Conservation (phyloP, 331 rosid genomes). For the Malus hybrid region DNA sequence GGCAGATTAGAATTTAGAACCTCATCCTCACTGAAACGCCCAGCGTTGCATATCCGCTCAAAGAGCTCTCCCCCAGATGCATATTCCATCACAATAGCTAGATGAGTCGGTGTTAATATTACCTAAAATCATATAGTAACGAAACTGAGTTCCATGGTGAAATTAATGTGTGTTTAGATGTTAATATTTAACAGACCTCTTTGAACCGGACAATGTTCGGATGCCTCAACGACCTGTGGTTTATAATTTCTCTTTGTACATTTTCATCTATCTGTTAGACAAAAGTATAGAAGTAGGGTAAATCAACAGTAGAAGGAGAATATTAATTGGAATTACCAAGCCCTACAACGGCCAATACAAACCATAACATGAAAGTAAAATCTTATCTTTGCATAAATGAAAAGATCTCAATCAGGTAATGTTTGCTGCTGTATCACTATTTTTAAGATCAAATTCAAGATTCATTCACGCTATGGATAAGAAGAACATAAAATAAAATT, state of each 20-base stretch:
- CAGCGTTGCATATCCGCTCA: conserved; percentile 96
- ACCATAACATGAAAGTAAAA: not conserved
- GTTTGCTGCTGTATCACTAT: not conserved
- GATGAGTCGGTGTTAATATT: conserved; percentile 78
- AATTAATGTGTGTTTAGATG: conserved; percentile 2
- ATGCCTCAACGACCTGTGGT: conserved; percentile 92
- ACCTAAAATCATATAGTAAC: conserved; percentile 43
- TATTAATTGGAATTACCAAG: not conserved
- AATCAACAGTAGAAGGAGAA: not conserved
- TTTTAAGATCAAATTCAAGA: not conserved
- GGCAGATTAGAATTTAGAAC: conserved; percentile 24
- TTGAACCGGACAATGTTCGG: conserved; percentile 93
- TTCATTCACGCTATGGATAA: not conserved
- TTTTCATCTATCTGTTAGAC: conserved; percentile 83
- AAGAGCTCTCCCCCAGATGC: conserved; percentile 97
- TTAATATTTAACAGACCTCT: conserved; percentile 47
- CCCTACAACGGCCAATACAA: no score
- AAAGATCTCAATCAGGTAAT: conserved; percentile 1
- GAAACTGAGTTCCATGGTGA: not conserved
- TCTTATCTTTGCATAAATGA: not conserved
- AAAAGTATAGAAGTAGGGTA: conserved; percentile 2
- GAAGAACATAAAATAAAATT: not conserved
- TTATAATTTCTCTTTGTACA: conserved; percentile 88
- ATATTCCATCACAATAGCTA: conserved; percentile 93
- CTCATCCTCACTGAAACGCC: conserved; percentile 95